Percentiles rank a stretch among this genome's conserved stretches.
Evolutionary conservation across 2,329 filamentous ascomycete genomes (phyloP).

Genomic region (Paradendryphiella salina): DNA sequence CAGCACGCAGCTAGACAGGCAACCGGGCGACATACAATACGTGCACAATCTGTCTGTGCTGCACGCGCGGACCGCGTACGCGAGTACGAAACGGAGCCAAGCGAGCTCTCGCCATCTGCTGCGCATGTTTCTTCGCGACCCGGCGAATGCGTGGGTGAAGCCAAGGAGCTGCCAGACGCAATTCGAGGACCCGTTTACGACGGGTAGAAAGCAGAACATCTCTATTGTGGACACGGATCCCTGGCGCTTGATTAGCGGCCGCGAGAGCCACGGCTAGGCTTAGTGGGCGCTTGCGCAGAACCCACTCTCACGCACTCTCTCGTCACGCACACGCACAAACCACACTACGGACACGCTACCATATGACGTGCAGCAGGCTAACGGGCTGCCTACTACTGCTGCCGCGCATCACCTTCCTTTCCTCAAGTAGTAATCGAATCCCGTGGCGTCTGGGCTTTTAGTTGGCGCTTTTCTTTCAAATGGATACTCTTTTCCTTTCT

Average conservation of each 20-base stretch:
- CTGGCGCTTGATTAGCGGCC: slow-evolving; percentile 46
- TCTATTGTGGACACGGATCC: slow-evolving; percentile 43
- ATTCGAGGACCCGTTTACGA: slow-evolving; percentile 42
- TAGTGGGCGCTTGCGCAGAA: too few species aligned
- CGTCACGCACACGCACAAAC: too few species aligned
- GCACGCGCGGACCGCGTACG: slow-evolving; percentile 44
- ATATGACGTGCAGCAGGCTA: background rate
- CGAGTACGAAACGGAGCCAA: slow-evolving; percentile 20
- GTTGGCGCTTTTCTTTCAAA: too few species aligned
- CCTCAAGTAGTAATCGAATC: too few species aligned
- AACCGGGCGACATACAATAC: slow-evolving; percentile 44
- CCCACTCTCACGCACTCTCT: too few species aligned
- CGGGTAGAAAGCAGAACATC: slow-evolving; percentile 37
- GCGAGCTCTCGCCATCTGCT: slow-evolving; percentile 42
- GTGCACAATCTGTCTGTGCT: slow-evolving; percentile 45
- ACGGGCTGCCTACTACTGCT: background rate
- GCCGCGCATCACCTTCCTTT: too few species aligned
- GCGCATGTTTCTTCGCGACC: slow-evolving; percentile 46
- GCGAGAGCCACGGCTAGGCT: slow-evolving; percentile 43
- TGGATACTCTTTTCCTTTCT: too few species aligned
- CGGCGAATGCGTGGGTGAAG: slow-evolving; percentile 41
- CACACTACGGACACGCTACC: too few species aligned
- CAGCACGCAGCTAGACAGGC: slow-evolving; percentile 39
- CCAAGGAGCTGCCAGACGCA: slow-evolving; percentile 30
- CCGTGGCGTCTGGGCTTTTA: too few species aligned